A percentile compares a stretch with the other conserved stretches of the same genome.
Evolutionary conservation across 2,329 filamentous ascomycete genomes (phyloP).

Genomic region (Bimuria novae-zelandiae): DNA sequence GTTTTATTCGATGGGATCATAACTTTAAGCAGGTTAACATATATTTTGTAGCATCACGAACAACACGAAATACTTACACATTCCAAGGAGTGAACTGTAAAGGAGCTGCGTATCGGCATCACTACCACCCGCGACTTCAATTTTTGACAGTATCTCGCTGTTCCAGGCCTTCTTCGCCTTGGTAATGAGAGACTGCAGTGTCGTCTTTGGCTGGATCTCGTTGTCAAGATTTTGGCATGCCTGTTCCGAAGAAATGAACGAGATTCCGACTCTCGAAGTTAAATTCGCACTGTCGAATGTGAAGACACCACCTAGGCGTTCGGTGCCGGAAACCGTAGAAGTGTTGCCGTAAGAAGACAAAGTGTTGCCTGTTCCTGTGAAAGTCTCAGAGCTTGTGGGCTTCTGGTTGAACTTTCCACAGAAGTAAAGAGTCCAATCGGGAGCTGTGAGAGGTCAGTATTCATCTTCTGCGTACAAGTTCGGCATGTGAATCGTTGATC

Average conservation of each 20-base stretch:
- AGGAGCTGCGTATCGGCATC: constrained; percentile 62
- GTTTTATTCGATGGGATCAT: constrained; percentile 72
- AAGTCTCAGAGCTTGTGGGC: constrained; percentile 35
- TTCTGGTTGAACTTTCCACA: constrained; percentile 63
- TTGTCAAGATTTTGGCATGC: constrained; percentile 63
- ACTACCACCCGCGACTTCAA: constrained; percentile 64
- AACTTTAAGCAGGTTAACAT: constrained; percentile 27
- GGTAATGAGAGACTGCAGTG: constrained; percentile 52
- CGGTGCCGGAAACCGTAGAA: constrained; percentile 22
- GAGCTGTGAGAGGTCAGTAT: constrained; percentile 43
- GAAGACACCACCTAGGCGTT: constrained; percentile 55
- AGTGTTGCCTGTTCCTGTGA: constrained; percentile 31
- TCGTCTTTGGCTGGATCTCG: constrained; percentile 58
- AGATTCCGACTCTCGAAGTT: constrained; percentile 67
- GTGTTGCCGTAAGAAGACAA: constrained; percentile 29
- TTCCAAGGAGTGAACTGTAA: constrained; percentile 72
- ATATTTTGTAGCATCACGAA: not conserved
- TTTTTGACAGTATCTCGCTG: constrained; percentile 63
- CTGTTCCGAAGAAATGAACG: constrained; percentile 66
- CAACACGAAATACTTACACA: constrained; percentile 46
- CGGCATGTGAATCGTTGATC: not conserved
- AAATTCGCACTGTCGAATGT: constrained; percentile 56
- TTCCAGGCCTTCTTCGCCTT: constrained; percentile 63
- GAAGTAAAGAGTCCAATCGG: constrained; percentile 66
- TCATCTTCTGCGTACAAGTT: too few relatives aligned